Evolutionary conservation across 164 flowering plant genomes (phyloP).

Genomic region (Cinnamomum micranthum): DNA sequence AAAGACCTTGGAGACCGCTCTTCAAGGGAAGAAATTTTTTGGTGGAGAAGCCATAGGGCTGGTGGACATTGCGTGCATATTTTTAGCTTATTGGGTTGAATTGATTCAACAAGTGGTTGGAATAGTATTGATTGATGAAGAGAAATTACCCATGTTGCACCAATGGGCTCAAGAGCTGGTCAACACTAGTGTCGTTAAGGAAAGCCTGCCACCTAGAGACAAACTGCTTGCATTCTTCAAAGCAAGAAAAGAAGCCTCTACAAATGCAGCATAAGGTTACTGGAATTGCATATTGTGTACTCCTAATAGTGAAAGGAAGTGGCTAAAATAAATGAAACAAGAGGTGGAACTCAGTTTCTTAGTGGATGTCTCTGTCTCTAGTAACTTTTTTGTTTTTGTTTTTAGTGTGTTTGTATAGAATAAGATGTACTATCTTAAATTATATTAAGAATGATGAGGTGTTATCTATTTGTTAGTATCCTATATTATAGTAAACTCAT

Average conservation of each 20-base stretch:
- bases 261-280: neutral
- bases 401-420: too few species aligned
- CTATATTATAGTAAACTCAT: too few species aligned
- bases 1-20: slow-evolving; percentile 22
- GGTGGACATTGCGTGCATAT: neutral
- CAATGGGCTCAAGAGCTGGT: slow-evolving; percentile 2
- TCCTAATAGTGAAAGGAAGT: neutral
- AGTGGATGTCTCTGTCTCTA: neutral
- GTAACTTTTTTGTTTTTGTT: too few species aligned
- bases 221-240: neutral
- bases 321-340: neutral
- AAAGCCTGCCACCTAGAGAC: slow-evolving; percentile 6
- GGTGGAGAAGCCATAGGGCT: slow-evolving; percentile 4
- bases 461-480: too few species aligned
- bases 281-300: neutral
- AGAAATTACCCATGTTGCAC: slow-evolving; percentile 1
- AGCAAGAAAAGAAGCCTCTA: neutral
- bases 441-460: too few species aligned
- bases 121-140: neutral
- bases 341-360: neutral
- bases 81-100: neutral
- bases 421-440: too few species aligned
- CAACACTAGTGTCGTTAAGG: neutral
- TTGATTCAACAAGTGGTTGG: neutral
- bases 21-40: slow-evolving; percentile 10